Percentiles rank a stretch among this genome's conserved stretches.
These are phyloP conservation scores for Alternaria dauci DNA, from an alignment of 2,329 filamentous ascomycete species.

Conservation along the genomic window DNA sequence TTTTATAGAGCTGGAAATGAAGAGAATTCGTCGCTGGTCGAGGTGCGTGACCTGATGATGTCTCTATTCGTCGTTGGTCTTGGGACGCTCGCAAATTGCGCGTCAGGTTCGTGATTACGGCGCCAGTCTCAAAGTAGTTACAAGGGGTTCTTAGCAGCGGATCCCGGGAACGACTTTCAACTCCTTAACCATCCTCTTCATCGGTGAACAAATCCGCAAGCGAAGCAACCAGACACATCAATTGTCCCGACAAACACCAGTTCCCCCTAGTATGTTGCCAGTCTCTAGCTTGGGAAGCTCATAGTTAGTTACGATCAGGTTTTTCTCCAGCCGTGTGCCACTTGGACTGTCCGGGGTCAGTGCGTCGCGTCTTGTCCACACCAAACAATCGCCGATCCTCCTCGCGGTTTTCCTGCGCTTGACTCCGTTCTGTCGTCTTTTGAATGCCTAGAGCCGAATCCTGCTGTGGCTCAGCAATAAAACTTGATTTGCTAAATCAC, in stretches of 20 bases:
- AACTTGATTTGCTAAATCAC: background rate
- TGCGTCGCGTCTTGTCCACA: background rate
- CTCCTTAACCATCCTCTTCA: constrained; percentile 20
- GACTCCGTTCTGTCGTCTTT: background rate
- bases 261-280: constrained; percentile 13
- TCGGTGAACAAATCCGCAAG: constrained; percentile 27
- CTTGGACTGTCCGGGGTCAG: background rate
- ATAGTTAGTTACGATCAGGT: constrained; percentile 7
- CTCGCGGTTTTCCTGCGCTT: background rate
- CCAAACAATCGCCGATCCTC: constrained; percentile 3
- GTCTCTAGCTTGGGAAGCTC: background rate
- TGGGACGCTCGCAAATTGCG: background rate
- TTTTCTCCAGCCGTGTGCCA: background rate
- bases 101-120: background rate
- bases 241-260: constrained; percentile 24
- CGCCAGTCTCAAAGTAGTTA: constrained; percentile 6
- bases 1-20: background rate
- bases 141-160: constrained; percentile 11
- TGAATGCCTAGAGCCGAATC: background rate
- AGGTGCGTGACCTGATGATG: background rate
- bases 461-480: background rate
- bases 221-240: constrained; percentile 11
- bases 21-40: background rate
- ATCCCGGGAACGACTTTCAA: constrained; percentile 28
- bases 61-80: background rate